These are phyloP conservation scores for Paramarasmius palmivorus DNA, from an alignment of 1,284 basidiomycete genomes.

Conservation along the genomic window DNA sequence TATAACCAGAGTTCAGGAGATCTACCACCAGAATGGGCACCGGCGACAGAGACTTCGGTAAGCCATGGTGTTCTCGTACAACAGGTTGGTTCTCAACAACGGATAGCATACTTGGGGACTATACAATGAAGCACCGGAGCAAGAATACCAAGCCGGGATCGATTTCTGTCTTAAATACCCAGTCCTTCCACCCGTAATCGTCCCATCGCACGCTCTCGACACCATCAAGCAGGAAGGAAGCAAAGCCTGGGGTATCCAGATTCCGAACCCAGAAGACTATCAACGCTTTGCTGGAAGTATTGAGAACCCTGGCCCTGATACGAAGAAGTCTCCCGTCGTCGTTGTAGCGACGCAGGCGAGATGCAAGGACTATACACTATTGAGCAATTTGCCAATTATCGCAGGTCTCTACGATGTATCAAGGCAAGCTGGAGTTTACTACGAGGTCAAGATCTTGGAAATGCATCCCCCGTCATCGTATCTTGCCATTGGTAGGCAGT, in stretches of 20 bases:
- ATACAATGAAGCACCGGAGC: conserved; percentile 51
- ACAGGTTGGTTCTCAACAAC: neutral
- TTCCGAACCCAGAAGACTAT: conserved; percentile 26
- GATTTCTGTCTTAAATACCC: conserved; percentile 46
- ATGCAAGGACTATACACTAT: conserved; percentile 53
- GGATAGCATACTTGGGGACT: conserved; percentile 45
- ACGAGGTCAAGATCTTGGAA: conserved; percentile 52
- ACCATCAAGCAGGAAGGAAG: conserved; percentile 45
- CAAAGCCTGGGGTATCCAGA: conserved; percentile 51
- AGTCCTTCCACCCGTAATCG: conserved; percentile 38
- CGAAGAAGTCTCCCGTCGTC: conserved; percentile 36
- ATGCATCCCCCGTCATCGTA: conserved; percentile 45
- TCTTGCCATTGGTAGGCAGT: conserved; percentile 56
- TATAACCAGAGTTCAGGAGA: neutral
- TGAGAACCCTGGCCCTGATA: conserved; percentile 26
- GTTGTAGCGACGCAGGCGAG: conserved; percentile 37
- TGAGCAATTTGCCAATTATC: conserved; percentile 63
- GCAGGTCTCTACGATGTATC: conserved; percentile 58
- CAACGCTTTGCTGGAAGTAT: conserved; percentile 42
- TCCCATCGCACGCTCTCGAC: conserved; percentile 51
- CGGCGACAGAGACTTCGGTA: conserved; percentile 46
- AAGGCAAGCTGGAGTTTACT: conserved; percentile 60
- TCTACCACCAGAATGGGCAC: conserved; percentile 48
- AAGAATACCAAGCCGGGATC: conserved; percentile 51
- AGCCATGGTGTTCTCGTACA: conserved; percentile 18